Conservation (phyloP, 1,139 yeast genomes). For the Debaryomycetaceae sp. region DNA sequence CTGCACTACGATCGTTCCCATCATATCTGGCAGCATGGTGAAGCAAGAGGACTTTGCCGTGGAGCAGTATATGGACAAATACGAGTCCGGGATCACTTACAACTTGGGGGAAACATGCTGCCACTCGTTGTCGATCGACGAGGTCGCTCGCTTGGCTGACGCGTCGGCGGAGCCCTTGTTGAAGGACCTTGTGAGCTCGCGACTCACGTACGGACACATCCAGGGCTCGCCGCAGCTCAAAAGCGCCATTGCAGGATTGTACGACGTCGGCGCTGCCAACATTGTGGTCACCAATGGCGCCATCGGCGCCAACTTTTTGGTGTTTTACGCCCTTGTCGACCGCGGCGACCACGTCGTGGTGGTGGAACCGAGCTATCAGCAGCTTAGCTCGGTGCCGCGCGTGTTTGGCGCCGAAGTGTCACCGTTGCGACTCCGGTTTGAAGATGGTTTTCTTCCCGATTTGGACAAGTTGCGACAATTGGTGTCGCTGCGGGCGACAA, state of each 20-base stretch:
- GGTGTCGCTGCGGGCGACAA: constrained; percentile 30
- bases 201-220: constrained; percentile 47
- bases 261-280: constrained; percentile 28
- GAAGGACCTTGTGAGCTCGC: constrained; percentile 13
- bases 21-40: constrained; percentile 20
- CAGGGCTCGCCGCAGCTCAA: constrained; percentile 42
- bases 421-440: constrained; percentile 26
- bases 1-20: no score
- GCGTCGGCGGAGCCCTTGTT: constrained; percentile 9
- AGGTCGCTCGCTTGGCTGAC: constrained; percentile 27
- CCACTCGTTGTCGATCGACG: constrained; percentile 38
- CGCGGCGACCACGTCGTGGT: constrained; percentile 48
- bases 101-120: constrained; percentile 58
- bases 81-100: constrained; percentile 35
- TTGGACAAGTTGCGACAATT: constrained; percentile 25
- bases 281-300: constrained; percentile 55
- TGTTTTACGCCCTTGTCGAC: constrained; percentile 43
- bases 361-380: constrained; percentile 52
- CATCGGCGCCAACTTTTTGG: constrained; percentile 52
- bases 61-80: constrained; percentile 55
- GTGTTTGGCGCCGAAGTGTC: constrained; percentile 37
- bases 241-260: constrained; percentile 29
- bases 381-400: constrained; percentile 45
- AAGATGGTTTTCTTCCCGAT: constrained; percentile 35
- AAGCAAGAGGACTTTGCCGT: constrained; percentile 45